These are phyloP conservation scores for Ophiocordyceps camponoti-floridani DNA, from an alignment of 2,329 filamentous ascomycete species.

Conservation along the genomic window DNA sequence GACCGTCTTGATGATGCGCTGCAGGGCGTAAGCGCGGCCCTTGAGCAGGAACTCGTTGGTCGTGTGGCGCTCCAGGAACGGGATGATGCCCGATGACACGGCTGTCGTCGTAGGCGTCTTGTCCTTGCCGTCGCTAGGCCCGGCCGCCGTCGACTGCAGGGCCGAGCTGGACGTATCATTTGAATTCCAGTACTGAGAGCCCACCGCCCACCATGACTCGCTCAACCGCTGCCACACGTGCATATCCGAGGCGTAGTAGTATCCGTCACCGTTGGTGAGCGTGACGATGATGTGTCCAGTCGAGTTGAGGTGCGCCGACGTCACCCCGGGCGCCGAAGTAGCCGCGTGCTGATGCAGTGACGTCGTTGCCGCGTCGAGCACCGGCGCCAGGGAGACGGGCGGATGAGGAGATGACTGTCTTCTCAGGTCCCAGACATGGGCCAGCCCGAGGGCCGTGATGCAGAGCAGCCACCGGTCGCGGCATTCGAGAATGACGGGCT, in stretches of 20 bases:
- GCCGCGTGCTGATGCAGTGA: conserved; percentile 59
- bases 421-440: conserved; percentile 85
- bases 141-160: conserved; percentile 52
- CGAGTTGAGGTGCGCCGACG: conserved; percentile 80
- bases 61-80: conserved; percentile 82
- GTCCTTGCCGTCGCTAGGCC: conserved; percentile 27
- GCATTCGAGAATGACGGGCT: conserved; percentile 86
- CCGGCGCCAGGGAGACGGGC: conserved; percentile 72
- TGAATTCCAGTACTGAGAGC: conserved; percentile 97
- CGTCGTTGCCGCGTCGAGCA: conserved; percentile 72
- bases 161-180: conserved; percentile 80
- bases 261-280: conserved; percentile 86
- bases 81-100: conserved; percentile 81
- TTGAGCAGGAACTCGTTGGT: conserved; percentile 85
- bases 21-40: conserved; percentile 78
- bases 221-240: conserved; percentile 90
- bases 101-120: conserved; percentile 28
- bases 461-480: conserved; percentile 79
- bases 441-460: conserved; percentile 75
- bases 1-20: conserved; percentile 77
- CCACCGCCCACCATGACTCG: conserved; percentile 95
- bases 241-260: conserved; percentile 71
- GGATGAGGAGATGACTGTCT: conserved; percentile 73
- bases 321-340: conserved; percentile 66
- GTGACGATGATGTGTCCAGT: conserved; percentile 77